These are phyloP conservation scores for Auriscalpium vulgare DNA, from an alignment of 768 basidiomycete genomes.

Conservation along the genomic window DNA sequence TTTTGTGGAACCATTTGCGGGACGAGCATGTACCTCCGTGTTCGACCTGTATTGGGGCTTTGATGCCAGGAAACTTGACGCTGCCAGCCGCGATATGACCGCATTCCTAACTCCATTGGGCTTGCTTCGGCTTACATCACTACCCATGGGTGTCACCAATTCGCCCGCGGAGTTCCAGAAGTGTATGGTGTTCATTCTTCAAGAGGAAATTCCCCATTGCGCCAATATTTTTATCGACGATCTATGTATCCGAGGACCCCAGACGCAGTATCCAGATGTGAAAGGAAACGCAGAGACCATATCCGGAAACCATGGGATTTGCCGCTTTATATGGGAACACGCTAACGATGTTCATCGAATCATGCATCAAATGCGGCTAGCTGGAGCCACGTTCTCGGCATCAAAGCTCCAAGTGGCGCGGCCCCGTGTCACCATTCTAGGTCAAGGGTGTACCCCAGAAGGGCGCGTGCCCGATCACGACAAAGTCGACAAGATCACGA, in stretches of 20 bases:
- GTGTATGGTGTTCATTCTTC: constrained; percentile 25
- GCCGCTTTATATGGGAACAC: constrained; percentile 1
- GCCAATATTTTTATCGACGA: constrained; percentile 25
- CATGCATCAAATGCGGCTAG: not conserved
- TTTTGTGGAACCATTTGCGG: constrained; percentile 13
- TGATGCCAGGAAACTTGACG: not conserved
- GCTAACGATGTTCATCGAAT: not conserved
- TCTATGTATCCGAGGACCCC: not conserved
- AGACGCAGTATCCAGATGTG: not conserved
- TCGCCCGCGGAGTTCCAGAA: constrained; percentile 20
- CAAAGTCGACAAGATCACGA: constrained; percentile 18
- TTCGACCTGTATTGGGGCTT: constrained; percentile 23
- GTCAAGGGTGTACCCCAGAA: constrained; percentile 30
- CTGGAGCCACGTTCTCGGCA: not conserved
- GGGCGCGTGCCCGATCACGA: constrained; percentile 23
- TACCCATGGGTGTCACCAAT: not conserved
- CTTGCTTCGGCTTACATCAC: not conserved
- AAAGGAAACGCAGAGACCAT: too few species aligned
- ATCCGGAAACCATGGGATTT: not conserved
- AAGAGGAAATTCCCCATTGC: constrained; percentile 22
- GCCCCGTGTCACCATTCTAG: constrained; percentile 24
- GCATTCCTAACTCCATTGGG: not conserved
- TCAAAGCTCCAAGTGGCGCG: not conserved
- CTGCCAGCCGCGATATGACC: not conserved
- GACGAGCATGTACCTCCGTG: constrained; percentile 19